phyloP scores from a whole-genome alignment of 2,329 filamentous ascomycete species.

The Pseudogymnoascus pannorum region DNA sequence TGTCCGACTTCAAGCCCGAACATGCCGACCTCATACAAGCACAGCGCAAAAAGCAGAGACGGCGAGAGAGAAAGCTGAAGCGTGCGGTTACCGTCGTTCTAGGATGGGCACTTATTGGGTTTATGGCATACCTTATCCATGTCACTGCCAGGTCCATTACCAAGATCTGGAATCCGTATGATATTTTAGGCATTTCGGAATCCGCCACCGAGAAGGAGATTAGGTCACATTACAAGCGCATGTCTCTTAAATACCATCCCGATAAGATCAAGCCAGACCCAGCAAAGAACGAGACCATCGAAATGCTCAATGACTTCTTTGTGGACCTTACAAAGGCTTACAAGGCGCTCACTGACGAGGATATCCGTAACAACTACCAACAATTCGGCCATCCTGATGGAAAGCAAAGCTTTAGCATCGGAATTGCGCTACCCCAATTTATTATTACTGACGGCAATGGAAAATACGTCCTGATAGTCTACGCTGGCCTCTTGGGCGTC shows the following conservation, averaged over 20 bases:
- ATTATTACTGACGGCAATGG: conserved; percentile 90
- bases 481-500: conserved; percentile 80
- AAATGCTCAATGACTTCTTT: conserved; percentile 78
- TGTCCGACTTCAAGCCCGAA: conserved; percentile 71
- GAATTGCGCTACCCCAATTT: conserved; percentile 88
- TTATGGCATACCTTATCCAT: conserved; percentile 86
- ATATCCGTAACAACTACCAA: conserved; percentile 92
- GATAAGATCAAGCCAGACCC: conserved; percentile 84
- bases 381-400: conserved; percentile 95
- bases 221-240: conserved; percentile 80
- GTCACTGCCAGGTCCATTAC: conserved; percentile 63
- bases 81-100: conserved; percentile 65
- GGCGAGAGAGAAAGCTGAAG: conserved; percentile 83
- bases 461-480: conserved; percentile 89
- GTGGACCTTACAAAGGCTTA: conserved; percentile 97
- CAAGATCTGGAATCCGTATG: conserved; percentile 95
- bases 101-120: conserved; percentile 78
- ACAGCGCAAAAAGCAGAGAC: conserved; percentile 79
- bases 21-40: conserved; percentile 77
- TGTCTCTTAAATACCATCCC: conserved; percentile 82
- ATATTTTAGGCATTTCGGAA: conserved; percentile 83
- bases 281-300: conserved; percentile 80
- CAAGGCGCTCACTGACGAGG: conserved; percentile 95
- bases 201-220: conserved; percentile 83
- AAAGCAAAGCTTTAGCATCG: conserved; percentile 97